These are phyloP conservation scores for Aspergillus cavernicola DNA, from an alignment of 495 filamentous ascomycete genomes.

Conservation along the genomic window DNA sequence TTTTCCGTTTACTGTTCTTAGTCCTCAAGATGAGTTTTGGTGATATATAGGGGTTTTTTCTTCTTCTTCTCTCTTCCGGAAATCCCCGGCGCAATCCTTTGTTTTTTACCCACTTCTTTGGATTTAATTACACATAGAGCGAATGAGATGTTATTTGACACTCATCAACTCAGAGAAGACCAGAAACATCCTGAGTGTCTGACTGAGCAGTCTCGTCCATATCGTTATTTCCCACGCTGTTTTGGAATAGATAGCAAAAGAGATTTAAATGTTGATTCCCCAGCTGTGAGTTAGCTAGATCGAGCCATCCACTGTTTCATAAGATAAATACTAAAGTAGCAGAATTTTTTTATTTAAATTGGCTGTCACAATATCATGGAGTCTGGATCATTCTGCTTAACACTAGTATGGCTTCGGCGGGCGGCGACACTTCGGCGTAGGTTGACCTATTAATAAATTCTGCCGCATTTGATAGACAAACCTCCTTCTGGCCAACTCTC, in stretches of 20 bases:
- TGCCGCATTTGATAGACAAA: constrained; percentile 15
- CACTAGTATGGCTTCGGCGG: constrained; percentile 8
- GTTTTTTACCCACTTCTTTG: background rate
- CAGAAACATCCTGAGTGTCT: background rate
- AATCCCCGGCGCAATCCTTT: background rate
- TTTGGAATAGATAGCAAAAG: too few species aligned
- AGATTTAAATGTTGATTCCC: too few species aligned
- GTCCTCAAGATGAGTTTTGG: constrained; percentile 5
- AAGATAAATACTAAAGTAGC: too few species aligned
- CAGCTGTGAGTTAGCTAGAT: too few species aligned
- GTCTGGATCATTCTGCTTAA: too few species aligned
- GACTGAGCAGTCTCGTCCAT: too few species aligned
- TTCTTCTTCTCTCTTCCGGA: background rate
- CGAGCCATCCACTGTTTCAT: too few species aligned
- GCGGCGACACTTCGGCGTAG: constrained; percentile 9
- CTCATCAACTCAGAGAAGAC: too few species aligned
- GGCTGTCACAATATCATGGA: too few species aligned
- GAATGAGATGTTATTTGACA: background rate
- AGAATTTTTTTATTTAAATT: too few species aligned
- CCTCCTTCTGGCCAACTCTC: constrained; percentile 25
- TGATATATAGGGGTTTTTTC: constrained; percentile 1
- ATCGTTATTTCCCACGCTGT: too few species aligned
- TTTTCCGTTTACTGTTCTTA: constrained; percentile 5
- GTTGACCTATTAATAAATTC: constrained; percentile 11
- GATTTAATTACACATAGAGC: constrained; percentile 7